These are phyloP conservation scores for Salix dunnii DNA, from an alignment of 345 rosid species.

Conservation along the genomic window DNA sequence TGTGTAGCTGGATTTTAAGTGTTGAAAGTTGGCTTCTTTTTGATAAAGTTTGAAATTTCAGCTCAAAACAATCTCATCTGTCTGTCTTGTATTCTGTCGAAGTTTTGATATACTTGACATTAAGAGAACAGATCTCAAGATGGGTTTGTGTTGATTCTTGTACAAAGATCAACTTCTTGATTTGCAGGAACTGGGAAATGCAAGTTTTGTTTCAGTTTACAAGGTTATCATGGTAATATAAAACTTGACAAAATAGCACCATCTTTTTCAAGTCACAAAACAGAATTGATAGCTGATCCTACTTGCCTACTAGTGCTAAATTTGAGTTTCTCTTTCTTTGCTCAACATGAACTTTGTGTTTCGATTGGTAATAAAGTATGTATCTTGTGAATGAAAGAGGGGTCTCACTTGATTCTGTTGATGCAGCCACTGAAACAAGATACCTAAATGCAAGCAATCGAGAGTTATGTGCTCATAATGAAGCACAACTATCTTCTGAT, in stretches of 20 bases:
- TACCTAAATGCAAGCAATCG: slow-evolving; percentile 76
- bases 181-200: not conserved
- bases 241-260: not conserved
- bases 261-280: not conserved
- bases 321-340: not conserved
- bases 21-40: not conserved
- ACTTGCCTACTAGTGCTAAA: not conserved
- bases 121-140: slow-evolving; percentile 20
- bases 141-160: slow-evolving; percentile 15
- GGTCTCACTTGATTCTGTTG: slow-evolving; percentile 4
- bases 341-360: not conserved
- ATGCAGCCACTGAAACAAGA: slow-evolving; percentile 62
- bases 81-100: not conserved
- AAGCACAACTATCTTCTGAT: slow-evolving; percentile 50
- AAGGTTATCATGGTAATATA: not conserved
- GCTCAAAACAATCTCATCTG: not conserved
- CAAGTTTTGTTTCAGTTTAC: not conserved
- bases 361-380: not conserved
- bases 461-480: slow-evolving; percentile 53
- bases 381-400: not conserved
- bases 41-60: not conserved
- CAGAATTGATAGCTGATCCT: not conserved
- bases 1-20: not conserved
- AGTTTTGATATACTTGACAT: not conserved
- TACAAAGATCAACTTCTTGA: slow-evolving; percentile 7